phyloP scores from a whole-genome alignment of 1,139 yeast genomes.

The Pichia sp. region DNA sequence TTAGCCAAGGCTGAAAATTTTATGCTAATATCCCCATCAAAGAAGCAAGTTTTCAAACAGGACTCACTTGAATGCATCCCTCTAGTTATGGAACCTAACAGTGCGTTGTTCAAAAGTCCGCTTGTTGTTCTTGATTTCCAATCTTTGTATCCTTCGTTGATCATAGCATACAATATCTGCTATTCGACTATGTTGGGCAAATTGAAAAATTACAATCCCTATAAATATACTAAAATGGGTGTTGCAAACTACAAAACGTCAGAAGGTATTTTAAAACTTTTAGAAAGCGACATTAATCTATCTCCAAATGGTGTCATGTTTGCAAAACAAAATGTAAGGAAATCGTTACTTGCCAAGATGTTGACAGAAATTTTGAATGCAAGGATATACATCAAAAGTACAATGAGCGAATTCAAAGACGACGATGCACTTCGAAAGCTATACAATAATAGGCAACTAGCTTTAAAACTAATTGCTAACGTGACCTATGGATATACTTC shows the following conservation, averaged over 20 bases:
- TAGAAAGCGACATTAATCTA: slow-evolving; percentile 53
- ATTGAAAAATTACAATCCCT: slow-evolving; percentile 48
- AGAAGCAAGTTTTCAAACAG: slow-evolving; percentile 77
- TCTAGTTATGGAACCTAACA: slow-evolving; percentile 84
- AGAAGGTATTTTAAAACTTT: slow-evolving; percentile 50
- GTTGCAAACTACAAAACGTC: slow-evolving; percentile 48
- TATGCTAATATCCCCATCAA: slow-evolving; percentile 73
- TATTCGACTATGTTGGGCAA: slow-evolving; percentile 83
- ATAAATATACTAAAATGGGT: slow-evolving; percentile 49
- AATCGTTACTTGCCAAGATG: slow-evolving; percentile 79
- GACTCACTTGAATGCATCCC: slow-evolving; percentile 86
- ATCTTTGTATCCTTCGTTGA: slow-evolving; percentile 85
- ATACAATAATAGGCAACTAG: slow-evolving; percentile 76
- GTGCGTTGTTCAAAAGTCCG: slow-evolving; percentile 83
- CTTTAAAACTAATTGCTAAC: slow-evolving; percentile 84
- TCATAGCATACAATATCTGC: slow-evolving; percentile 90
- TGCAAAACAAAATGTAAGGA: slow-evolving; percentile 60
- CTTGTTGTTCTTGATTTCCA: slow-evolving; percentile 88
- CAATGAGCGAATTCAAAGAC: slow-evolving; percentile 51
- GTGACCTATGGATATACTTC: slow-evolving; percentile 96
- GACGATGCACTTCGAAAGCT: slow-evolving; percentile 49
- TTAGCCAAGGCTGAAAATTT: slow-evolving; percentile 72
- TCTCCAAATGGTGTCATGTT: slow-evolving; percentile 88
- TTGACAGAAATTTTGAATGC: slow-evolving; percentile 75
- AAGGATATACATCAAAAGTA: slow-evolving; percentile 70